Percentiles rank a stretch among this genome's conserved stretches.
phyloP scores from a whole-genome alignment of 2,329 filamentous ascomycete genomes.

The Boeremia lycopersici region DNA sequence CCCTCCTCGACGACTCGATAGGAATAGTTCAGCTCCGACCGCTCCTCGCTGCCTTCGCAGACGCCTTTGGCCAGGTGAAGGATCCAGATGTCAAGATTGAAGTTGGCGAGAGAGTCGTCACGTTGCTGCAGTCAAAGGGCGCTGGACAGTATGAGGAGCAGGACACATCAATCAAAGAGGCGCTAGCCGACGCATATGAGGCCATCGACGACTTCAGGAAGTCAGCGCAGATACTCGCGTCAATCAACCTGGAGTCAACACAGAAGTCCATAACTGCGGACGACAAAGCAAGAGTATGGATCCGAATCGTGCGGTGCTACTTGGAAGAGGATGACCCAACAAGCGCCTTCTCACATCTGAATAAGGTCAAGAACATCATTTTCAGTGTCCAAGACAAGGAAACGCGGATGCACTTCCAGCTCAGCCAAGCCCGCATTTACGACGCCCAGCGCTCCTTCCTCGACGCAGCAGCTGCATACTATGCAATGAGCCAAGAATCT shows the following conservation, averaged over 20 bases:
- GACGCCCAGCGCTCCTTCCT: conserved; percentile 91
- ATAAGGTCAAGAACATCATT: conserved; percentile 93
- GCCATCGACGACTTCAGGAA: conserved; percentile 77
- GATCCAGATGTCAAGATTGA: conserved; percentile 73
- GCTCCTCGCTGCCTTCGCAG: conserved; percentile 71
- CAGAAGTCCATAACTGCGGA: conserved; percentile 83
- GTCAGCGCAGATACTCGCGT: conserved; percentile 78
- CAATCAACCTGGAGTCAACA: conserved; percentile 86
- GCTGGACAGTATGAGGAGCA: conserved; percentile 81
- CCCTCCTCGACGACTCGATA: conserved; percentile 70
- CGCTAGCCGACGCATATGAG: conserved; percentile 84
- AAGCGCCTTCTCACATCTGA: conserved; percentile 83
- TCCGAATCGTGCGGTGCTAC: conserved; percentile 92
- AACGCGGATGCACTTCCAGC: conserved; percentile 81
- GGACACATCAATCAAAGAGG: conserved; percentile 76
- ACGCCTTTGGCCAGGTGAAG: conserved; percentile 65
- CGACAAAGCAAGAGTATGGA: conserved; percentile 84
- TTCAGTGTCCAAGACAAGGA: conserved; percentile 75
- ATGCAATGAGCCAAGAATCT: conserved; percentile 78
- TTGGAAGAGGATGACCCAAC: conserved; percentile 92
- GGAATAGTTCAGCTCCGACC: conserved; percentile 78
- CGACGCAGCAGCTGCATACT: conserved; percentile 85
- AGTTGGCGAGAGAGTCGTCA: conserved; percentile 75
- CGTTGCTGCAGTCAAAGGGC: conserved; percentile 68
- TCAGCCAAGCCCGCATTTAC: conserved; percentile 90